Conservation (phyloP, 2,329 filamentous ascomycete species). For the Fusarium aywerte region DNA sequence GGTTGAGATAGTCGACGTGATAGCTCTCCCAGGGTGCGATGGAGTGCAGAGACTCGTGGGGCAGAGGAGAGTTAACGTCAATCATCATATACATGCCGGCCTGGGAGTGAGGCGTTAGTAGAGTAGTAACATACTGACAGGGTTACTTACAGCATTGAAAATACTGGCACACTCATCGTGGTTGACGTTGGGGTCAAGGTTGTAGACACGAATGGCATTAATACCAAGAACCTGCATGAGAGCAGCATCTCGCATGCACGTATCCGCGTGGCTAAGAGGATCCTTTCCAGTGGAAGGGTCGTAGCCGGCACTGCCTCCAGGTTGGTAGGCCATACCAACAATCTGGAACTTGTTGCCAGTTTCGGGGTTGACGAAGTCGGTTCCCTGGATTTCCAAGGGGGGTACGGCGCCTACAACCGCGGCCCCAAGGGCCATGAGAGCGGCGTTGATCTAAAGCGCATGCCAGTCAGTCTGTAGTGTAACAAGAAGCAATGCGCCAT, state of each 20-base stretch:
- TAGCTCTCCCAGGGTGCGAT: conserved; percentile 68
- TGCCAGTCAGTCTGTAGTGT: conserved; percentile 33
- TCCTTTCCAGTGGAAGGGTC: conserved; percentile 65
- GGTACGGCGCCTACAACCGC: conserved; percentile 66
- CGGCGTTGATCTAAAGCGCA: conserved; percentile 51
- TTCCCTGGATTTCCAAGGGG: conserved; percentile 66
- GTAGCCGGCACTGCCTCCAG: conserved; percentile 72
- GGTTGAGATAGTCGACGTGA: conserved; percentile 69
- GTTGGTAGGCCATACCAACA: conserved; percentile 75
- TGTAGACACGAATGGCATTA: conserved; percentile 77
- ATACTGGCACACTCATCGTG: conserved; percentile 74
- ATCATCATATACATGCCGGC: conserved; percentile 76
- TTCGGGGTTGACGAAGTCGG: conserved; percentile 68
- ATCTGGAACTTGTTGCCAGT: conserved; percentile 72
- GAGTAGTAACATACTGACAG: background rate
- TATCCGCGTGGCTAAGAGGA: conserved; percentile 67
- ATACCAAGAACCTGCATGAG: conserved; percentile 72
- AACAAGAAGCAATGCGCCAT: background rate
- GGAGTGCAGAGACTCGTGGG: conserved; percentile 67
- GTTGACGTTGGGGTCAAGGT: conserved; percentile 72
- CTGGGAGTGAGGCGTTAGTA: conserved; percentile 41
- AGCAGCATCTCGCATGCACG: conserved; percentile 72
- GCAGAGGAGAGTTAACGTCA: conserved; percentile 73
- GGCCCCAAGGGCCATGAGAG: conserved; percentile 64
- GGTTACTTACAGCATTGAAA: conserved; percentile 66